A percentile compares a stretch with the other conserved stretches of the same genome.
These are phyloP conservation scores for Phytophthora brassicae DNA, from an alignment of 352 stramenopile species.

Conservation along the genomic window DNA sequence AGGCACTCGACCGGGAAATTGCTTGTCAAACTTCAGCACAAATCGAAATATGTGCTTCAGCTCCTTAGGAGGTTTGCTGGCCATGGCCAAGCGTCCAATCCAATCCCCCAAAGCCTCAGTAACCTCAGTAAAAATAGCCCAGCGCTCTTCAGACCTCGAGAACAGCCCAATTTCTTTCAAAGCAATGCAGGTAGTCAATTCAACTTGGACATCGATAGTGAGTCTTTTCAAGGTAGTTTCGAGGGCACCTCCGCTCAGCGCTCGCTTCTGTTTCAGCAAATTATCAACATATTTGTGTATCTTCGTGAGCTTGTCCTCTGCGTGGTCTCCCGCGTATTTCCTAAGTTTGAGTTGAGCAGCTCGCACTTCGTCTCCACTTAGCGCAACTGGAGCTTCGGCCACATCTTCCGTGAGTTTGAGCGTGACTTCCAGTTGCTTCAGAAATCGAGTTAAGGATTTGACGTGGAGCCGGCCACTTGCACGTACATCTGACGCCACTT, in stretches of 20 bases:
- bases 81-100: not conserved
- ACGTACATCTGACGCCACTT: not conserved
- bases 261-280: not conserved
- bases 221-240: not conserved
- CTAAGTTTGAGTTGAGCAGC: not conserved
- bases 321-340: not conserved
- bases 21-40: not conserved
- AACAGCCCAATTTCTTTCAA: not conserved
- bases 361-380: not conserved
- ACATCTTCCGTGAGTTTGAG: not conserved
- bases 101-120: not conserved
- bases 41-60: not conserved
- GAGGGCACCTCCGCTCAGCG: not conserved
- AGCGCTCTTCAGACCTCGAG: not conserved
- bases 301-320: not conserved
- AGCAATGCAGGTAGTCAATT: not conserved
- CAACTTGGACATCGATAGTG: not conserved
- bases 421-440: not conserved
- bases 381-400: not conserved
- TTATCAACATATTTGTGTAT: not conserved
- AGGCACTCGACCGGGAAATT: not conserved
- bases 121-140: not conserved
- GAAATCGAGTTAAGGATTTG: not conserved
- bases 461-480: not conserved
- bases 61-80: not conserved